Percentiles rank a stretch among this genome's conserved stretches.
These are phyloP conservation scores for Apiospora arundinis DNA, from an alignment of 2,329 filamentous ascomycete species.

Conservation along the genomic window DNA sequence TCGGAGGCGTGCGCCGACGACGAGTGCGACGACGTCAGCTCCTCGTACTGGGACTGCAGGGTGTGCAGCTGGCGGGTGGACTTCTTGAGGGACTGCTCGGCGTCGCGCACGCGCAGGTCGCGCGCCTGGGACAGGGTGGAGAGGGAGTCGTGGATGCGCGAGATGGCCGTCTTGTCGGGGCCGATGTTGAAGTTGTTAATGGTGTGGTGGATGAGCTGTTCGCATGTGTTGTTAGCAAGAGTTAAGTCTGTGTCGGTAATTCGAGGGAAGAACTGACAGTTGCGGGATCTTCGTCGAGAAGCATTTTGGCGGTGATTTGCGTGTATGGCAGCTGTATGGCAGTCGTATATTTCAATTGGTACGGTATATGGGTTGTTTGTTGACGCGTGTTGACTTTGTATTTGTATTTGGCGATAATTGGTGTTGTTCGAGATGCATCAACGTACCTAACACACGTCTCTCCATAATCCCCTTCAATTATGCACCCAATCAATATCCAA, in stretches of 20 bases:
- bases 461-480: too few species aligned
- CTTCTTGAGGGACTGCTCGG: constrained; percentile 70
- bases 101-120: constrained; percentile 75
- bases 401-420: not conserved
- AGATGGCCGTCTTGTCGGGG: constrained; percentile 83
- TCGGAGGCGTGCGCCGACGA: constrained; percentile 80
- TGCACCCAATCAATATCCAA: too few species aligned
- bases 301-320: constrained; percentile 65
- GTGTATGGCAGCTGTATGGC: not conserved
- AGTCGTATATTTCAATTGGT: not conserved
- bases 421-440: not conserved
- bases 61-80: constrained; percentile 79
- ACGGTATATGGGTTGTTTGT: not conserved
- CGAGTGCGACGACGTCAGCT: constrained; percentile 77
- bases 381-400: not conserved
- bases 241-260: not conserved
- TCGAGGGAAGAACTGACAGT: constrained; percentile 61
- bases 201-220: constrained; percentile 87
- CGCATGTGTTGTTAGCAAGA: not conserved
- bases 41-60: constrained; percentile 76
- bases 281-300: constrained; percentile 92
- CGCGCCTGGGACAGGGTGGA: constrained; percentile 85
- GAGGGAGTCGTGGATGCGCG: constrained; percentile 84
- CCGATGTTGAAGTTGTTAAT: constrained; percentile 94
- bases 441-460: not conserved